Base-by-base conservation (phyloP, 2,329 filamentous ascomycete genomes). In the Aspergillus udagawae region DNA sequence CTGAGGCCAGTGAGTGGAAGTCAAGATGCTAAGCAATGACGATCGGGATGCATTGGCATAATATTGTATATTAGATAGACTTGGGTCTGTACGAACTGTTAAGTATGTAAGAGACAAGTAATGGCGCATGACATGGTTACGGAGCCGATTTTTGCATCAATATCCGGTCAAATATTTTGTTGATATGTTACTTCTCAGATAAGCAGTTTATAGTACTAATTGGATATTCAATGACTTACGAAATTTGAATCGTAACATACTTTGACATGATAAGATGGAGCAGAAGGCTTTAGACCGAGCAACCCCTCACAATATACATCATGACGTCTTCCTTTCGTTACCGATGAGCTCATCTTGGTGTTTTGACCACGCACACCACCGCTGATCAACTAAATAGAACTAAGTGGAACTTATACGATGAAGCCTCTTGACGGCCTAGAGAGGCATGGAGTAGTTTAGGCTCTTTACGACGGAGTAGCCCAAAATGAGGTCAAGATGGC, bases 1-100 rank as follows among this genome's bases (percentile, higher is more conserved):
- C 58, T 79, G 59, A 63, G 70, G 51, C 73, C 74, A 17, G 69
- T 54, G 49, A 53, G 54, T 21, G 56, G 57, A 10, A 21, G 49
- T n/a, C n/a, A 44, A 35, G 20, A 9, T 14, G 23, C 21, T 51
- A 50, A 49, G 45, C 45, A 4, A 55, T 53, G 27, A 32, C 42
- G 21, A 32, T 49, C n/a, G 35, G 14, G 20, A 38, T 17, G 32
- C 32, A 38, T 38, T 38, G 32, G 14, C 6, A 38, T n/a, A 29
- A 14, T 4, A 6, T 54, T 56, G 55, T 56, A 45, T 45, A 49
- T 53, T 44, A 53, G 42, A 45, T 45, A 45, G 42, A 45, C 21
- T 44, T 44, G 41, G 4, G n/a, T 21, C 2, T 44, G 41, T 44
- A 44, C 4, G 41, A 32, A 17, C 14, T 38, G 32, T 17, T 17